phyloP scores from a whole-genome alignment of 2,329 filamentous ascomycete species.

The Colletotrichum tamarilloi region DNA sequence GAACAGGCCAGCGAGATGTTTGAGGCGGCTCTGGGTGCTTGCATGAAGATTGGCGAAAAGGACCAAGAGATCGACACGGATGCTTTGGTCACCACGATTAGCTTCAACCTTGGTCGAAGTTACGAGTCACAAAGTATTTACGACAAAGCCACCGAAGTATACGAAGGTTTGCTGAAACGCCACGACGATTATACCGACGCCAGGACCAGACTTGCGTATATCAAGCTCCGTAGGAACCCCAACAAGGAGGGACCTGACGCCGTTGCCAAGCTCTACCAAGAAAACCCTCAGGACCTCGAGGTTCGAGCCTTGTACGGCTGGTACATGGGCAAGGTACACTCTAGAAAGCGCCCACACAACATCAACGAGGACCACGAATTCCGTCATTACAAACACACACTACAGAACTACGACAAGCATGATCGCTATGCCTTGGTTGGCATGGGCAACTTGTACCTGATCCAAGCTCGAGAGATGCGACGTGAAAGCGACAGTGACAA shows the following conservation, averaged over 20 bases:
- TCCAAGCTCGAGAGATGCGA: slow-evolving; percentile 92
- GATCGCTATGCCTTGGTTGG: slow-evolving; percentile 96
- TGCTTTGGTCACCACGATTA: slow-evolving; percentile 93
- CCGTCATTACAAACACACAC: slow-evolving; percentile 94
- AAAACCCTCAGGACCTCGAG: slow-evolving; percentile 86
- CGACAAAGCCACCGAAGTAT: slow-evolving; percentile 88
- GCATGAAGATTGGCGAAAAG: slow-evolving; percentile 81
- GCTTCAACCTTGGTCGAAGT: slow-evolving; percentile 93
- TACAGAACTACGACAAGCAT: slow-evolving; percentile 96
- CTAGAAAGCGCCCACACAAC: slow-evolving; percentile 84
- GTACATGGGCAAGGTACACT: slow-evolving; percentile 85
- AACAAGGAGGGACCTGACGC: slow-evolving; percentile 88
- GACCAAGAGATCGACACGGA: slow-evolving; percentile 85
- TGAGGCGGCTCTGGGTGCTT: slow-evolving; percentile 89
- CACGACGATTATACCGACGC: slow-evolving; percentile 96
- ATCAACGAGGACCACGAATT: slow-evolving; percentile 91
- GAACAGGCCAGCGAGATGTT: slow-evolving; percentile 87
- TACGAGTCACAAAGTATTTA: slow-evolving; percentile 87
- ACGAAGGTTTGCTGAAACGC: slow-evolving; percentile 84
- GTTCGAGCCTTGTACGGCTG: slow-evolving; percentile 94
- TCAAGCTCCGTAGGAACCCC: slow-evolving; percentile 83
- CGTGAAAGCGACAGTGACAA: slow-evolving; percentile 90
- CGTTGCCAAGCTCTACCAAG: slow-evolving; percentile 86
- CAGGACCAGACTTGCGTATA: slow-evolving; percentile 87
- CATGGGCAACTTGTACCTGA: slow-evolving; percentile 94